Evolutionary conservation across 495 filamentous ascomycete species (phyloP), one percentile per base, ranked within the genome.

Genomic region (Penicillium lividum): DNA sequence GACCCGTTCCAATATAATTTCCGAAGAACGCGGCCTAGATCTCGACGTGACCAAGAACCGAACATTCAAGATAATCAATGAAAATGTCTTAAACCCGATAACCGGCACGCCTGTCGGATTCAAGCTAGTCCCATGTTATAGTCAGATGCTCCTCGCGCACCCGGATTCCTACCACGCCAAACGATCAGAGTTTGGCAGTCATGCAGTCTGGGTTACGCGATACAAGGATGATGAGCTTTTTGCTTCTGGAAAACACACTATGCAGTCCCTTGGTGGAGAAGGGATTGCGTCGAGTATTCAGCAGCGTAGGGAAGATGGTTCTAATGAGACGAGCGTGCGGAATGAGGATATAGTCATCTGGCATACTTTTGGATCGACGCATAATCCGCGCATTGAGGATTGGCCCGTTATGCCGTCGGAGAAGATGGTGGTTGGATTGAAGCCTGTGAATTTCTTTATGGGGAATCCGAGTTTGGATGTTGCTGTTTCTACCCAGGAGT

Each of bases 11-110:
- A 81, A 79, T 0, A 72, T 84, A 11, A 64, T 94, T 31, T 69
- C 75, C 3, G 65, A 77, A 22, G 87, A 89, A 11, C 75, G 81
- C 13, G 83, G 86, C 22, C 76, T 81, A 15, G 87, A 96, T 62
- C 76, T 88, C 4, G 81, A 92, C 67, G 68, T 75, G 7, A 64
- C 71, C 48, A 73, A 70, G 7, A 89, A 89, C 65, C 85, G 92
- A 9, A 78, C 75, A 3, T 93, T 96, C 80, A 92, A 92, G 67
- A 88, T 97, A 61, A 81, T 93, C 67, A 93, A 95, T 67, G 75
- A 84, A n/a, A 57, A 69, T 7, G 73, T 82, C n/a, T 71, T 69
- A 34, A 93, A 93, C 66, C 74, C 85, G 0, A 70, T 94, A 67
- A 93, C 92, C 52, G 81, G 82, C 15, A 84, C 86, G 38, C 84